Percentiles rank a stretch among this genome's conserved stretches.
phyloP scores from a whole-genome alignment of 139 green algal genomes.

The Protoeuglena noctilucae region DNA sequence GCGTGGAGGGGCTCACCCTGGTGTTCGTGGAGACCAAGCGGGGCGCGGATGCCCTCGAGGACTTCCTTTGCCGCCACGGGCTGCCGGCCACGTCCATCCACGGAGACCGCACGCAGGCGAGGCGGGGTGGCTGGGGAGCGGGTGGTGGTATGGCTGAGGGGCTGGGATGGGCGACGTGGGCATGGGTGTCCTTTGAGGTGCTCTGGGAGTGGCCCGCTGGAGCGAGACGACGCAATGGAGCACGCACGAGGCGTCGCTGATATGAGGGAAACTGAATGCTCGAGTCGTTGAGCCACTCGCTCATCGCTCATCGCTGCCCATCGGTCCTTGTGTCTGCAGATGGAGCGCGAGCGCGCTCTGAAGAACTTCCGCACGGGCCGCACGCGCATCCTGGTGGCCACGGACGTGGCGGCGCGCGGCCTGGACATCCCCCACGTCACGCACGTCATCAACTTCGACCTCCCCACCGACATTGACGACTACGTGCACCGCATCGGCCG shows the following conservation, averaged over 20 bases:
- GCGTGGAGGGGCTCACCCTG: slow-evolving; percentile 79
- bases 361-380: slow-evolving; percentile 66
- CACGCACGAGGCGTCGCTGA: not conserved
- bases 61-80: slow-evolving; percentile 65
- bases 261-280: slow-evolving; percentile 1
- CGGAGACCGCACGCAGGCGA: slow-evolving; percentile 80
- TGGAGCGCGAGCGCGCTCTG: slow-evolving; percentile 30
- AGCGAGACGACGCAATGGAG: not conserved
- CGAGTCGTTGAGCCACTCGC: not conserved
- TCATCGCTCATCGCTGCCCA: not conserved
- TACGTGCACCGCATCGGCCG: slow-evolving; percentile 73
- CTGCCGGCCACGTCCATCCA: slow-evolving; percentile 88
- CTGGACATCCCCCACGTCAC: slow-evolving; percentile 77
- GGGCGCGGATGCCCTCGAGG: slow-evolving; percentile 85
- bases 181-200: slow-evolving; percentile 32
- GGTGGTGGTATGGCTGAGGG: too few species aligned
- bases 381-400: slow-evolving; percentile 73
- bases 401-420: slow-evolving; percentile 90
- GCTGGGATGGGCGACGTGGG: too few species aligned
- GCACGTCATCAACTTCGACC: slow-evolving; percentile 75
- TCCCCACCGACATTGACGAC: slow-evolving; percentile 71
- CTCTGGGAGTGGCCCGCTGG: not conserved
- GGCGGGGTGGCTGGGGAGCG: slow-evolving; percentile 2
- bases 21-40: slow-evolving; percentile 97
- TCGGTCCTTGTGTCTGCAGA: slow-evolving; percentile 1